Conservation (phyloP, 2,329 filamentous ascomycete species). For the Zarea fungicola region DNA sequence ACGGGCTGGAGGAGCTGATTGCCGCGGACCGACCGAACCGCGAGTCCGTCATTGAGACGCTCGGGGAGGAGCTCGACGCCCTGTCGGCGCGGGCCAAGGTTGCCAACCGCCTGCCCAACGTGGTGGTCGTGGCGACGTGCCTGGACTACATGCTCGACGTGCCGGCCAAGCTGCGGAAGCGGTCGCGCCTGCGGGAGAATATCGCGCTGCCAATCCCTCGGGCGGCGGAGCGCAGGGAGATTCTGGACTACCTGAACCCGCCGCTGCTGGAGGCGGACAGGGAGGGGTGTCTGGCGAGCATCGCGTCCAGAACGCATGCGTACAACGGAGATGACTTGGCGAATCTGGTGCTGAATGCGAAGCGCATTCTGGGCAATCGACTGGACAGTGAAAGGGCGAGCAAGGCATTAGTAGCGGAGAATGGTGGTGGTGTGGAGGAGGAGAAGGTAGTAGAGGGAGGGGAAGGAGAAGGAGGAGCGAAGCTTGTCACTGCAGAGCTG, state of each 20-base stretch:
- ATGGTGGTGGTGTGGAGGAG: too few species aligned
- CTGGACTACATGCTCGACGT: conserved; percentile 66
- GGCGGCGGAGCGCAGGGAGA: conserved; percentile 62
- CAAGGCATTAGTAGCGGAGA: neutral
- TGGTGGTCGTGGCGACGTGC: conserved; percentile 72
- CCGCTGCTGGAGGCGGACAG: conserved; percentile 42
- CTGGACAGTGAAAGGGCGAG: conserved; percentile 21
- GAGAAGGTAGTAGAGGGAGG: neutral
- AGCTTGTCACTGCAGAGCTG: too few species aligned
- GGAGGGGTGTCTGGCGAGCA: conserved; percentile 48
- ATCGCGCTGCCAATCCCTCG: conserved; percentile 77
- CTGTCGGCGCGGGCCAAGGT: conserved; percentile 38
- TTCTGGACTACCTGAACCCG: conserved; percentile 57
- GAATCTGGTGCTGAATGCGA: conserved; percentile 47
- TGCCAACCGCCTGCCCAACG: conserved; percentile 41
- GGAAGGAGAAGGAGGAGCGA: conserved; percentile 1
- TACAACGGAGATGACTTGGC: conserved; percentile 75
- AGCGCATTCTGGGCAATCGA: conserved; percentile 22
- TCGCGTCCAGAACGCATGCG: conserved; percentile 77
- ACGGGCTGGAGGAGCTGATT: conserved; percentile 68
- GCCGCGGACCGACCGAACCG: conserved; percentile 52
- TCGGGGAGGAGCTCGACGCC: conserved; percentile 52
- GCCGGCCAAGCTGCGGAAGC: conserved; percentile 60
- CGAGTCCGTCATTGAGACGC: conserved; percentile 42
- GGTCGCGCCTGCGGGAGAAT: conserved; percentile 59